Evolutionary conservation across 106 monocot species (phyloP).

Genomic region (Hemerocallis citrina): DNA sequence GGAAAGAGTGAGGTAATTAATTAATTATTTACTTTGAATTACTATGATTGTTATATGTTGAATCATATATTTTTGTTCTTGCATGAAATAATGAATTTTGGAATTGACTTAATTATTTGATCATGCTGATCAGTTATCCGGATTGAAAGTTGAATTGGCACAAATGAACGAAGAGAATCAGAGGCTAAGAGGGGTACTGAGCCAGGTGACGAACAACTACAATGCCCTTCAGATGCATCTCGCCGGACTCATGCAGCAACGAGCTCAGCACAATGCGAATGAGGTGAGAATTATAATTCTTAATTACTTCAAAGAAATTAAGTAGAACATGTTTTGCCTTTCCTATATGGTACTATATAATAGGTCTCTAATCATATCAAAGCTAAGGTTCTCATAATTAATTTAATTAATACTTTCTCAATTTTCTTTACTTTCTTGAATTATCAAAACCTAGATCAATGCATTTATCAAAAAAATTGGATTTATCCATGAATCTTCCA

Average conservation of each 20-base stretch:
- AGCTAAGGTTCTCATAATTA: not conserved
- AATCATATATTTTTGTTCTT: not conserved
- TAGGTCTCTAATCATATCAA: too few species aligned
- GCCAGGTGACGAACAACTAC: slow-evolving; percentile 30
- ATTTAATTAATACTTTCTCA: not conserved
- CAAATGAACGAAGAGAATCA: slow-evolving; percentile 28
- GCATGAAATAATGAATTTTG: not conserved
- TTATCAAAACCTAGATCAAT: not conserved
- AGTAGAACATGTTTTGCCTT: too few species aligned
- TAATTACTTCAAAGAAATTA: not conserved
- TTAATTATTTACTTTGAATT: not conserved
- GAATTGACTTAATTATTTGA: not conserved
- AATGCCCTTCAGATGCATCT: slow-evolving; percentile 20
- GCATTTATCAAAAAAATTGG: not conserved
- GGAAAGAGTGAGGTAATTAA: slow-evolving; percentile 46
- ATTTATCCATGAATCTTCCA: not conserved
- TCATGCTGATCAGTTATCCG: not conserved
- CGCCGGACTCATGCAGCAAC: slow-evolving; percentile 13
- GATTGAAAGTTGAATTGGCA: slow-evolving; percentile 22
- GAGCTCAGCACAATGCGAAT: not conserved
- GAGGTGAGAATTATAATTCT: not conserved
- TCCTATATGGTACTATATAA: too few species aligned
- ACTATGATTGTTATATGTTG: not conserved
- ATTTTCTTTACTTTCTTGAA: not conserved
- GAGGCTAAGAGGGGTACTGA: slow-evolving; percentile 25